Conservation (phyloP, 352 stramenopile genomes). For the Globisporangium heterothallicum region DNA sequence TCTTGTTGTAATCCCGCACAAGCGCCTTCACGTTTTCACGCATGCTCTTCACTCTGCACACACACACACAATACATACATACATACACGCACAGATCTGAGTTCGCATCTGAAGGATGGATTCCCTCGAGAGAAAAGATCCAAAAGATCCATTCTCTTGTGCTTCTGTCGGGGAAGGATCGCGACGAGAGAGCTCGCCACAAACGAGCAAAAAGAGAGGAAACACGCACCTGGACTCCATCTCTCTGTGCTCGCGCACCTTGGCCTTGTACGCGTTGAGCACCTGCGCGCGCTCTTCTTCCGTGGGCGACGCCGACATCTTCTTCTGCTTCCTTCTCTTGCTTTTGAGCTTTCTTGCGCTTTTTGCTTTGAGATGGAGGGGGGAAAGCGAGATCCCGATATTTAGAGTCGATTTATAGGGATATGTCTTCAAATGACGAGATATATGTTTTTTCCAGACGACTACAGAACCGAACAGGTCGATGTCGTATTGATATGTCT, state of each 20-base stretch:
- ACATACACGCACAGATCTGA: too few relatives aligned
- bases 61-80: neutral
- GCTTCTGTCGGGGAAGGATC: neutral
- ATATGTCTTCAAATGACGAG: constrained; percentile 5
- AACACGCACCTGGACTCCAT: constrained; percentile 89
- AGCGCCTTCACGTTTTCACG: constrained; percentile 94
- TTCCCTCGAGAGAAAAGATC: constrained; percentile 4
- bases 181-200: neutral
- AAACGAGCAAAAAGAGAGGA: neutral
- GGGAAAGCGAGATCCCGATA: constrained; percentile 3
- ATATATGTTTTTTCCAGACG: too few relatives aligned
- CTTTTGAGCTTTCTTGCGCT: constrained; percentile 1
- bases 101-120: too few relatives aligned
- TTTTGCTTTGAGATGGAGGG: neutral
- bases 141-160: constrained; percentile 3
- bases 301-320: constrained; percentile 54
- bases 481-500: neutral
- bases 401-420: neutral
- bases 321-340: neutral
- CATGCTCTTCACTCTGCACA: constrained; percentile 94
- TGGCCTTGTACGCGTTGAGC: constrained; percentile 93
- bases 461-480: too few relatives aligned
- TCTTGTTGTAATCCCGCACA: constrained; percentile 98
- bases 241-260: constrained; percentile 96
- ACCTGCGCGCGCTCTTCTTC: constrained; percentile 91